Base-by-base conservation (phyloP, 129 eudicot species). In the Chrysanthemum lavandulifolium region DNA sequence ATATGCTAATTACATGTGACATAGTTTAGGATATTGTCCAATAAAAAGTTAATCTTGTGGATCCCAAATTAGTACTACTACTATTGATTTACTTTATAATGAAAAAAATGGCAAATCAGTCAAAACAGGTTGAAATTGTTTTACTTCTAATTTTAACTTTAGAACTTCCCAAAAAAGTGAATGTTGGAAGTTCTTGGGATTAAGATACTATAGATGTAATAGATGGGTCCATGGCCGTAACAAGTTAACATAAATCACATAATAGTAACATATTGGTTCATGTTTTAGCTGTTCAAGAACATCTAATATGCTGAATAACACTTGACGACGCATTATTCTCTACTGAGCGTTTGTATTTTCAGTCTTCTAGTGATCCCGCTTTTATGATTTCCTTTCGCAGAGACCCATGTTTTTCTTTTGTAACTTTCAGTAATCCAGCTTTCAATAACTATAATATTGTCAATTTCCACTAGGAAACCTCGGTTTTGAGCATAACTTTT, bases 401-500 rank as follows among this genome's bases (percentile, higher is more conserved):
- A 40, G 47, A 7, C 1, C 47, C 2, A 6, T 40, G 10, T 40
- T 40, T 8, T 40, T 23, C 1, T 40, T 40, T 8, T 6, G 47
- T 6, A 40, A 40, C 58, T 7, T 16, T 76, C 31, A 29, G 8
- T 33, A 15, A 63, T 21, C 3, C 0, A 13, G 4, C 55, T 52
- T 33, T 11, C 53, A 8, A 25, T 48, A 48, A 47, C 61, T 63
- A 70, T 29, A 45, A 47, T 65, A 13, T 15, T 64, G 40, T 55
- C 31, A 21, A 3, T 57, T 65, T 75, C 16, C 66, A 60, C 65
- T 84, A 89, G 97, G 81, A 62, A 75, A 73, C 61, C 67, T 73
- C 45, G 64, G 82, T 66, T 81, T 57, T 45, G 91, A 82, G 76
- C 78, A 84, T 18, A 78, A 71, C 54, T 81, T 86, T 68, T 79